Conservation (phyloP, 306 rosid genomes). For the Lablab purpureus region DNA sequence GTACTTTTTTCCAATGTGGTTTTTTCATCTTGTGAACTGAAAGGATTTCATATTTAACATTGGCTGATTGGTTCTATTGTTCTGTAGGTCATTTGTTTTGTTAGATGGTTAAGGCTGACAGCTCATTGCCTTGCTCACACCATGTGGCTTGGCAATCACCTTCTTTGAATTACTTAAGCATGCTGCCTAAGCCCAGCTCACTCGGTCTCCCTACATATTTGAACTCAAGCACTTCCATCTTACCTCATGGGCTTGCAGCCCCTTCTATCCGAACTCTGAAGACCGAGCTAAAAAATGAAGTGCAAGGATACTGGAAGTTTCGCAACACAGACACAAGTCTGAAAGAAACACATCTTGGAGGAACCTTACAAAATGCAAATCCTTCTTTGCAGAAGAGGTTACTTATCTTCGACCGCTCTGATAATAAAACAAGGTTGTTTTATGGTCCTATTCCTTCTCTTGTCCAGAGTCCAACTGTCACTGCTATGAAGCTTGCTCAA, state of each 20-base stretch:
- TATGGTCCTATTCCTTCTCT: conserved; percentile 54
- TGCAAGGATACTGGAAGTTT: conserved; percentile 48
- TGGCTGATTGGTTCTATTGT: conserved; percentile 27
- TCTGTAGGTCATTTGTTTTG: conserved; percentile 53
- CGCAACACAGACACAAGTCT: conserved; percentile 34
- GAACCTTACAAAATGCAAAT: conserved; percentile 49
- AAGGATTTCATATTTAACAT: conserved; percentile 18
- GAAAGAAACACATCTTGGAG: conserved; percentile 43
- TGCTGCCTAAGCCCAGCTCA: conserved; percentile 48
- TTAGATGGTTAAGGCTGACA: conserved; percentile 67
- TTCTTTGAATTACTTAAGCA: conserved; percentile 47
- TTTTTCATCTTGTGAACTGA: conserved; percentile 12
- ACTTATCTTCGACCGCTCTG: conserved; percentile 67
- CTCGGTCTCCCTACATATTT: conserved; percentile 45
- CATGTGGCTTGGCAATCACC: conserved; percentile 61
- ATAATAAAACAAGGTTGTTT: conserved; percentile 63
- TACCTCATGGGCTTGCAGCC: conserved; percentile 46
- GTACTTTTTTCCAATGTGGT: conserved; percentile 49
- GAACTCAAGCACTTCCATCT: conserved; percentile 34
- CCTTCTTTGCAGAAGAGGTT: conserved; percentile 54
- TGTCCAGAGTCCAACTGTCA: conserved; percentile 49
- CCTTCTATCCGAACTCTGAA: conserved; percentile 48
- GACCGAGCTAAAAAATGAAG: conserved; percentile 50
- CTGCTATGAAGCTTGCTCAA: conserved; percentile 22
- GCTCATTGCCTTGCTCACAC: conserved; percentile 49